Evolutionary conservation across 352 stramenopile species (phyloP), one percentile per base, ranked within the genome.

Genomic region (Phytophthora macrochlamydospora): DNA sequence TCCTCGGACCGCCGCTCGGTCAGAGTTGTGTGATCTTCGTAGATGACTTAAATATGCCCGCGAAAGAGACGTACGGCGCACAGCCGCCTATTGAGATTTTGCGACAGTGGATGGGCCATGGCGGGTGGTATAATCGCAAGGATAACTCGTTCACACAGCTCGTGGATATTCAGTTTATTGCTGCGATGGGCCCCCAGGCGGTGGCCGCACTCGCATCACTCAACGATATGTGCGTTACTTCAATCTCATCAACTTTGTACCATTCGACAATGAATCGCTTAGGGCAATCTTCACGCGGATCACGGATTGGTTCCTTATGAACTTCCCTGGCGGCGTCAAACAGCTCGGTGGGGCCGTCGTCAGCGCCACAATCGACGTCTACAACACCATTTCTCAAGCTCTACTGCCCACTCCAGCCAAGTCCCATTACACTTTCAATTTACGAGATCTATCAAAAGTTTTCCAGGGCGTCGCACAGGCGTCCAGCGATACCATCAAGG

Each of bases 381-480:
- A 98, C 81, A 93, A 97, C 67, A 87, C 76, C 11, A 97, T 98
- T 40, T 90, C 89, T 2, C 75, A 89, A 2, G 92, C 88, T 44
- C 67, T 98, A n/a, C 42, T 98, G 28, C 93, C 94, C 29, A 98
- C 94, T n/a, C 94, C 94, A 1, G 81, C 87, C 40, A 98, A 98
- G 73, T 97, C 86, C 3, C 94, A 98, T 65, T 98, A 98, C 68
- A 98, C 93, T 13, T 98, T 98, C 75, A 98, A 98, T 59, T 71
- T 98, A 13, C 87, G 94, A 7, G 93, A 98, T 65, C 69, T 98
- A 37, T 94, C 85, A 56, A 98, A 98, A 65, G 92, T 98, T 3
- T 97, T 98, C 62, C 92, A 97, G 51, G 93, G 93, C 4, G 90
- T 98, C 31, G 83, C 90, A 1, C 92, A 97, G 57, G 90, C 83